Evolutionary conservation across 352 stramenopile genomes (phyloP).

Genomic region (Halophytophthora batemanensis): DNA sequence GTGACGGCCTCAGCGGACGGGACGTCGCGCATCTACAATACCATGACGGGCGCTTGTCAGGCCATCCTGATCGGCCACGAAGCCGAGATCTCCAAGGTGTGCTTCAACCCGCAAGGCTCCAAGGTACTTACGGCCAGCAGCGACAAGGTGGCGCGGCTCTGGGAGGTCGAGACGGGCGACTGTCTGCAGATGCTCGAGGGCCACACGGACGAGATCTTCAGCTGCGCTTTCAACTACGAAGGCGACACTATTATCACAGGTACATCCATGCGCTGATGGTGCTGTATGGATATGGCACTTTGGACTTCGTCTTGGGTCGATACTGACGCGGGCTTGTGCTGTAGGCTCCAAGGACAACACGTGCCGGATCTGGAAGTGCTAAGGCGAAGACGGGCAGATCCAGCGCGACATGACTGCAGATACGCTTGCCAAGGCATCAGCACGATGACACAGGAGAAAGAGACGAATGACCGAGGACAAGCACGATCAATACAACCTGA

Average conservation of each 20-base stretch:
- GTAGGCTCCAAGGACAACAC: constrained; percentile 84
- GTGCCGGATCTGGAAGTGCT: constrained; percentile 84
- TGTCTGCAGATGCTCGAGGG: constrained; percentile 94
- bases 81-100: constrained; percentile 94
- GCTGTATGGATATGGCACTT: too few relatives aligned
- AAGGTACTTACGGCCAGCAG: constrained; percentile 93
- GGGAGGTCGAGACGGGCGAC: constrained; percentile 93
- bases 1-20: constrained; percentile 93
- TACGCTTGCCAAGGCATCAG: neutral
- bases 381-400: constrained; percentile 11
- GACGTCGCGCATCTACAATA: constrained; percentile 95
- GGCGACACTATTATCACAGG: constrained; percentile 97
- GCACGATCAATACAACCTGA: too few relatives aligned
- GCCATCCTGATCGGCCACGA: constrained; percentile 95
- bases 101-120: constrained; percentile 94
- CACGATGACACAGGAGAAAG: neutral
- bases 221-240: constrained; percentile 96
- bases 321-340: too few relatives aligned
- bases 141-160: constrained; percentile 93
- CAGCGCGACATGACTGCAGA: neutral
- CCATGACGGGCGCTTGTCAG: constrained; percentile 93
- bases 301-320: too few relatives aligned
- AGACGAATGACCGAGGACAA: neutral
- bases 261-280: too few relatives aligned
- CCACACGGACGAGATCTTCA: constrained; percentile 97